phyloP scores from a whole-genome alignment of 2,329 filamentous ascomycete genomes.

The Sporothrix humicola region DNA sequence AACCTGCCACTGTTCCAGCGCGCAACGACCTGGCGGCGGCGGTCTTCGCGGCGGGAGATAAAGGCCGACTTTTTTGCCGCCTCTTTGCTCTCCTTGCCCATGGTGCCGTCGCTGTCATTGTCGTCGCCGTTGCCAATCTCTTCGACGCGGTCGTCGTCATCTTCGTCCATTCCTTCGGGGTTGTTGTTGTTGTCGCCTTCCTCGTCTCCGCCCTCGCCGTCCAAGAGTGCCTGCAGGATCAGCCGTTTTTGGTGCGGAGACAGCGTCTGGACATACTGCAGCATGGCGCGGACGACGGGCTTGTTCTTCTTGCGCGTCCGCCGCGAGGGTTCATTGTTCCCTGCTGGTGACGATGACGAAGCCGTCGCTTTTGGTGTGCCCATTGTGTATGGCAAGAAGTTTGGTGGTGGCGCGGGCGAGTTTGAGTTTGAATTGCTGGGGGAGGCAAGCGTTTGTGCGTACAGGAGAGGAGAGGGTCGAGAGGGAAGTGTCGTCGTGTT shows the following conservation, averaged over 20 bases:
- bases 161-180: not conserved
- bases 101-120: not conserved
- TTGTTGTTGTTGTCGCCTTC: not conserved
- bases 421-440: not conserved
- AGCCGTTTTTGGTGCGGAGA: slow-evolving; percentile 34
- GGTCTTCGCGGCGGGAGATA: slow-evolving; percentile 20
- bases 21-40: not conserved
- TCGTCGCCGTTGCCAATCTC: slow-evolving; percentile 13
- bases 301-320: slow-evolving; percentile 22
- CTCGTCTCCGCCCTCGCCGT: not conserved
- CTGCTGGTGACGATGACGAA: too few species aligned
- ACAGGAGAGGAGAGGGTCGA: slow-evolving; percentile 14
- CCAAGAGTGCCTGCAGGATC: slow-evolving; percentile 31
- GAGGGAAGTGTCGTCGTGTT: slow-evolving; percentile 22
- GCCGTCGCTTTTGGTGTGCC: not conserved
- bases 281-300: slow-evolving; percentile 33
- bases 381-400: not conserved
- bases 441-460: not conserved
- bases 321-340: not conserved
- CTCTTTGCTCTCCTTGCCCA: not conserved
- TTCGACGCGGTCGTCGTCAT: slow-evolving; percentile 24
- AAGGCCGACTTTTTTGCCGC: not conserved
- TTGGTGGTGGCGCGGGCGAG: not conserved
- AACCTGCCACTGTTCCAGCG: not conserved
- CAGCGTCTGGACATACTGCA: slow-evolving; percentile 34